phyloP scores from a whole-genome alignment of 1,284 basidiomycete genomes.

The Pisolithus thermaeus region DNA sequence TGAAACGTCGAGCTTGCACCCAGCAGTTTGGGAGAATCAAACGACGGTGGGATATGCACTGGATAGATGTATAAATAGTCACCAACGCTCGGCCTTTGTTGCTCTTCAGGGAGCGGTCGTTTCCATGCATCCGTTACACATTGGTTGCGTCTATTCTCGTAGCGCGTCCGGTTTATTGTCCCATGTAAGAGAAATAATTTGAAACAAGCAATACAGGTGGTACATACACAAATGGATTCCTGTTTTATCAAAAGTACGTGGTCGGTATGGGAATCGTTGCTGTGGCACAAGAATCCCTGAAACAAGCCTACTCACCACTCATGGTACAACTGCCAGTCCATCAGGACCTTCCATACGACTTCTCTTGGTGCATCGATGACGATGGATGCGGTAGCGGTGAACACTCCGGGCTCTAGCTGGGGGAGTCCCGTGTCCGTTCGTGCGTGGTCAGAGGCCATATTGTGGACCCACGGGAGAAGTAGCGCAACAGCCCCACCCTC shows the following conservation, averaged over 20 bases:
- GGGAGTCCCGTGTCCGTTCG: conserved; percentile 17
- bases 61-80: conserved; percentile 41
- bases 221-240: conserved; percentile 65
- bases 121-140: conserved; percentile 41
- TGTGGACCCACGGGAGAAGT: not conserved
- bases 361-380: conserved; percentile 31
- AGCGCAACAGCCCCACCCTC: not conserved
- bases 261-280: not conserved
- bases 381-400: conserved; percentile 20
- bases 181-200: not conserved
- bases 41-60: conserved; percentile 55
- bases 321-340: conserved; percentile 30
- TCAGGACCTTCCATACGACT: conserved; percentile 28
- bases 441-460: conserved; percentile 6
- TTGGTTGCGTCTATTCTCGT: conserved; percentile 44
- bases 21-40: conserved; percentile 32
- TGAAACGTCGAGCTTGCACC: conserved; percentile 35
- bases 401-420: conserved; percentile 20
- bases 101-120: conserved; percentile 29
- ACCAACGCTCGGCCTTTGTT: conserved; percentile 45
- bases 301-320: conserved; percentile 23
- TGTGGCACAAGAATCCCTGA: not conserved
- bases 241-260: conserved; percentile 18
- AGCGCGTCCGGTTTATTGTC: not conserved
- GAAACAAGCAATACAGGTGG: not conserved